A percentile compares a stretch with the other conserved stretches of the same genome.
Evolutionary conservation across 805 yeast species (phyloP).

Genomic region (Nakazawaea siamensis): DNA sequence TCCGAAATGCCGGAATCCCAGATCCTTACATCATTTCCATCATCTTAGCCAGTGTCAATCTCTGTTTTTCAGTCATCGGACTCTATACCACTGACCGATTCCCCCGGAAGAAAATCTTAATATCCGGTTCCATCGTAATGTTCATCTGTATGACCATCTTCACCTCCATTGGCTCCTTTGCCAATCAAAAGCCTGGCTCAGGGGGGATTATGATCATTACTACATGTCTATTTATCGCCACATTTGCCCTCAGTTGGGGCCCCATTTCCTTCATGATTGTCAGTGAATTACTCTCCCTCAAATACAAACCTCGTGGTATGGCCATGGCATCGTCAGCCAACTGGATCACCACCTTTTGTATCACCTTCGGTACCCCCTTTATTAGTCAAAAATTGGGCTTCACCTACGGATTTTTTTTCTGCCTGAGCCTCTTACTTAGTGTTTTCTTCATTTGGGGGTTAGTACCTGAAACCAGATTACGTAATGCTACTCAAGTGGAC

Average conservation of each 20-base stretch:
- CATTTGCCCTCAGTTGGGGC: constrained; percentile 69
- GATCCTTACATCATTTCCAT: constrained; percentile 52
- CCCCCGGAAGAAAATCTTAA: constrained; percentile 38
- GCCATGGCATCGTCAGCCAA: constrained; percentile 51
- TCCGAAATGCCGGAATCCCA: constrained; percentile 38
- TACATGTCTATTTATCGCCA: constrained; percentile 51
- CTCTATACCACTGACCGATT: constrained; percentile 37
- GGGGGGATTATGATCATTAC: constrained; percentile 47
- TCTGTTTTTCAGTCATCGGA: constrained; percentile 41
- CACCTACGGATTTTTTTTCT: constrained; percentile 56
- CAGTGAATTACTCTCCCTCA: constrained; percentile 56
- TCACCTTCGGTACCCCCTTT: constrained; percentile 63
- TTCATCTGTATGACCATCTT: constrained; percentile 45
- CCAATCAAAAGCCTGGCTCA: constrained; percentile 22
- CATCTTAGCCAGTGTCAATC: constrained; percentile 45
- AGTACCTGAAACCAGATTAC: constrained; percentile 26
- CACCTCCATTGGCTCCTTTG: constrained; percentile 45
- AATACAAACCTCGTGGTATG: constrained; percentile 47
- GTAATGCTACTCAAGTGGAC: constrained; percentile 17
- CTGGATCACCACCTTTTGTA: constrained; percentile 57
- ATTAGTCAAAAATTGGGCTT: constrained; percentile 55
- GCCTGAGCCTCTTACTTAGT: constrained; percentile 15
- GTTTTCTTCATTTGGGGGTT: constrained; percentile 17
- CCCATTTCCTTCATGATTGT: constrained; percentile 62
- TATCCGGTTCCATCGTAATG: constrained; percentile 42